phyloP scores from a whole-genome alignment of 805 yeast species.

The Candida suzukii region DNA sequence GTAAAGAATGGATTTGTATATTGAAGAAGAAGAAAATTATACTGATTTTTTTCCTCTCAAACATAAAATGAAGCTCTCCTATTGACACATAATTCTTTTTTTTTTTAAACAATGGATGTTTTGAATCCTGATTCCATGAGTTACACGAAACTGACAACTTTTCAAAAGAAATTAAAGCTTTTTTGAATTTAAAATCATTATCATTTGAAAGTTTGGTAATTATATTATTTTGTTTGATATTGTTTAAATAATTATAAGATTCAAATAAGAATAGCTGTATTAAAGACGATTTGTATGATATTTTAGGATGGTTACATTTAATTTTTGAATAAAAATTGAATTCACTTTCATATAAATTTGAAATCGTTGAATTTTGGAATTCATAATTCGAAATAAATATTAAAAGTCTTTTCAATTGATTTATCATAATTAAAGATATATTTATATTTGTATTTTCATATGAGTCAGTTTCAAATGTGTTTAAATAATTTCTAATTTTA shows the following conservation, averaged over 20 bases:
- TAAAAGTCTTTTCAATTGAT: neutral
- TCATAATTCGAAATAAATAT: neutral
- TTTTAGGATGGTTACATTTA: neutral
- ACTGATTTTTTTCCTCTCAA: too few species aligned
- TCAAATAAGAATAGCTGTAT: neutral
- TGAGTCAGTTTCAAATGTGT: neutral
- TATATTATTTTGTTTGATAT: neutral
- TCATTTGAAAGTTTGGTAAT: neutral
- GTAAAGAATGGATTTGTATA: too few species aligned
- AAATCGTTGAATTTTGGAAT: neutral
- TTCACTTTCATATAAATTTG: neutral
- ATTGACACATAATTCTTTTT: neutral
- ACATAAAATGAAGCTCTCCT: too few species aligned
- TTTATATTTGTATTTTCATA: too few species aligned
- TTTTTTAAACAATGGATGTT: neutral
- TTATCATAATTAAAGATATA: neutral
- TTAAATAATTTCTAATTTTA: too few species aligned
- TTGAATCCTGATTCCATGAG: neutral
- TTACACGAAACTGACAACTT: neutral
- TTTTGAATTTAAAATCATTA: neutral
- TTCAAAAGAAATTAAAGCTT: neutral
- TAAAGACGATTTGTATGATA: neutral
- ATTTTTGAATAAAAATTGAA: neutral
- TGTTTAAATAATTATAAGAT: neutral
- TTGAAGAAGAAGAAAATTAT: too few species aligned